Conservation (phyloP, 2,329 filamentous ascomycete genomes). For the Aspergillus sp. region DNA sequence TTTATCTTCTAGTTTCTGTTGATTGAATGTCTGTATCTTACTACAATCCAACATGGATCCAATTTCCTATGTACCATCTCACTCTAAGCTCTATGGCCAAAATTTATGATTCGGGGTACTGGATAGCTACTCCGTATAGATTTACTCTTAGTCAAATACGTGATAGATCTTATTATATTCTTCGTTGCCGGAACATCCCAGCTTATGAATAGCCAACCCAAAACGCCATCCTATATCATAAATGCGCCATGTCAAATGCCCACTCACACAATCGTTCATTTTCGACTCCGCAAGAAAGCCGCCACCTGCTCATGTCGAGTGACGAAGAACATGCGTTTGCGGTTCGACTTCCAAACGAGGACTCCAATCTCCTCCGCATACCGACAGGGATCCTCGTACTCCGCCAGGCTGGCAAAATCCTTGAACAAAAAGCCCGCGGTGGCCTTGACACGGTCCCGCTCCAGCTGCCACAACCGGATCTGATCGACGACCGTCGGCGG, state of each 20-base stretch:
- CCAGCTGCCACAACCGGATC: constrained; percentile 95
- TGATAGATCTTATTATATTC: too few relatives aligned
- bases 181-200: too few relatives aligned
- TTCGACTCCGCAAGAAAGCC: constrained; percentile 70
- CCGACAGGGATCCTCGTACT: constrained; percentile 52
- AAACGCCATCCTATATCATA: neutral
- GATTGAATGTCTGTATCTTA: too few relatives aligned
- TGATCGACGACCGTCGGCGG: constrained; percentile 97
- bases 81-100: too few relatives aligned
- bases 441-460: constrained; percentile 89
- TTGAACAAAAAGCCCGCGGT: constrained; percentile 83
- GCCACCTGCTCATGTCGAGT: constrained; percentile 86
- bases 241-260: constrained; percentile 2
- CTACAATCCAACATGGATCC: too few relatives aligned
- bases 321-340: constrained; percentile 83
- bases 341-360: constrained; percentile 79
- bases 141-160: too few relatives aligned
- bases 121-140: too few relatives aligned
- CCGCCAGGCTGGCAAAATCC: constrained; percentile 73
- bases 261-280: constrained; percentile 11
- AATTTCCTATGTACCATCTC: too few relatives aligned
- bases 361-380: constrained; percentile 91
- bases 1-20: too few relatives aligned
- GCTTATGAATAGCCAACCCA: too few relatives aligned
- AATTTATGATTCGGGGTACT: too few relatives aligned